Evolutionary conservation across 23 red algal species (phyloP).

Genomic region (Rhodosorus marinus): DNA sequence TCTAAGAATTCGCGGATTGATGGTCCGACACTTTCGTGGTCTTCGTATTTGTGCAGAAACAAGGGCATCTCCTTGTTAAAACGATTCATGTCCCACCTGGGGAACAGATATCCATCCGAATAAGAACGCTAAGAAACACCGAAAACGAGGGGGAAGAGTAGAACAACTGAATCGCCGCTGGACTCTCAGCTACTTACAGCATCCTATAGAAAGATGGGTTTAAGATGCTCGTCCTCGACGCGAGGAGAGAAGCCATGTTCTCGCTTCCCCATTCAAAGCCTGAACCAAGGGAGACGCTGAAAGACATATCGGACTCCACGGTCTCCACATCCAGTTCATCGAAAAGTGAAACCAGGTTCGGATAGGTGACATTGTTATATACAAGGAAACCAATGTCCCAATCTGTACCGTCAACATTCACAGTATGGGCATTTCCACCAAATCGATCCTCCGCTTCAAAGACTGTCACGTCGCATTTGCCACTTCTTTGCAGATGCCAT

Average conservation of each 20-base stretch:
- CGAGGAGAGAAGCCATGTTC: conserved; percentile 49
- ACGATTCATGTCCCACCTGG: too few species aligned
- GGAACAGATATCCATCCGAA: too few species aligned
- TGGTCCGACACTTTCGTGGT: too few species aligned
- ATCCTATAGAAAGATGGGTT: too few species aligned
- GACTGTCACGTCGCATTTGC: conserved; percentile 39
- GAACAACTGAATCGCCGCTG: too few species aligned
- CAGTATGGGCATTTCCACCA: conserved; percentile 71
- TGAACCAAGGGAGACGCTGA: conserved; percentile 27
- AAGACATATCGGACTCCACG: conserved; percentile 86
- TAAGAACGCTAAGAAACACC: too few species aligned
- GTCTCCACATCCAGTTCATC: conserved; percentile 37
- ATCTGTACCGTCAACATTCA: not conserved
- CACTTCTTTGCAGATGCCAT: conserved; percentile 43
- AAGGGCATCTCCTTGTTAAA: too few species aligned
- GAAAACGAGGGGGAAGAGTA: too few species aligned
- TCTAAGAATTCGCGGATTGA: conserved; percentile 45
- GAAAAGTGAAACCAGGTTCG: conserved; percentile 65
- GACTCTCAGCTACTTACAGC: too few species aligned
- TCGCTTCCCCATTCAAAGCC: conserved; percentile 75
- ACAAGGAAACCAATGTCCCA: conserved; percentile 84
- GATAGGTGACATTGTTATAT: conserved; percentile 83
- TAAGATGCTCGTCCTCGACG: conserved; percentile 4
- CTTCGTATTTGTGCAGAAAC: too few species aligned
- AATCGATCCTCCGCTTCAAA: conserved; percentile 43